Evolutionary conservation across 306 rosid species (phyloP).

Genomic region (Cucurbita moschata): DNA sequence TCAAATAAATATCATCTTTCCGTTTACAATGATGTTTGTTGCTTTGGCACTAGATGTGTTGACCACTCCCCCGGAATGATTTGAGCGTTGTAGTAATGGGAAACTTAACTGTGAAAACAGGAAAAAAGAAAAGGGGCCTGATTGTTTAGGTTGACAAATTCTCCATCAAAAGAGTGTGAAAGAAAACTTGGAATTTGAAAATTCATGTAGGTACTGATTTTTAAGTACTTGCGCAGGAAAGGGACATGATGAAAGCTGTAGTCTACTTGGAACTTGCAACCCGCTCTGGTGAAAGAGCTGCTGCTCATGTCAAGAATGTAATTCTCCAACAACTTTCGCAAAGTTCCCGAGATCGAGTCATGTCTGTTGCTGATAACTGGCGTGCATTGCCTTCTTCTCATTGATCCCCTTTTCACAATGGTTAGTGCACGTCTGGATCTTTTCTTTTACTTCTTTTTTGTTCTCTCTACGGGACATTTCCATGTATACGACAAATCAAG

Average conservation of each 20-base stretch:
- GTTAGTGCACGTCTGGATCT: background rate
- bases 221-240: slow-evolving; percentile 38
- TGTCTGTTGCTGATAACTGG: slow-evolving; percentile 55
- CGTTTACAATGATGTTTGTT: background rate
- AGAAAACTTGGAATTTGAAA: background rate
- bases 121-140: background rate
- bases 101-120: background rate
- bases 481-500: background rate
- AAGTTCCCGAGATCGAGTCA: slow-evolving; percentile 39
- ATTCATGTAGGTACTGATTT: slow-evolving; percentile 4
- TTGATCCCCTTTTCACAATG: slow-evolving; percentile 10
- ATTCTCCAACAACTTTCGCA: slow-evolving; percentile 45
- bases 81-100: background rate
- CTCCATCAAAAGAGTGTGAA: background rate
- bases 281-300: slow-evolving; percentile 67
- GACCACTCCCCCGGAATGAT: background rate
- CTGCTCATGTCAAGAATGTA: slow-evolving; percentile 48
- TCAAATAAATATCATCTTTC: background rate
- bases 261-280: slow-evolving; percentile 82
- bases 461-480: background rate
- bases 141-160: background rate
- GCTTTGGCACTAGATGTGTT: background rate
- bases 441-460: no score
- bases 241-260: slow-evolving; percentile 66
- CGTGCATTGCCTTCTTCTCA: slow-evolving; percentile 41